phyloP scores from a whole-genome alignment of 805 yeast genomes.

The Wickerhamomyces silvicola region DNA sequence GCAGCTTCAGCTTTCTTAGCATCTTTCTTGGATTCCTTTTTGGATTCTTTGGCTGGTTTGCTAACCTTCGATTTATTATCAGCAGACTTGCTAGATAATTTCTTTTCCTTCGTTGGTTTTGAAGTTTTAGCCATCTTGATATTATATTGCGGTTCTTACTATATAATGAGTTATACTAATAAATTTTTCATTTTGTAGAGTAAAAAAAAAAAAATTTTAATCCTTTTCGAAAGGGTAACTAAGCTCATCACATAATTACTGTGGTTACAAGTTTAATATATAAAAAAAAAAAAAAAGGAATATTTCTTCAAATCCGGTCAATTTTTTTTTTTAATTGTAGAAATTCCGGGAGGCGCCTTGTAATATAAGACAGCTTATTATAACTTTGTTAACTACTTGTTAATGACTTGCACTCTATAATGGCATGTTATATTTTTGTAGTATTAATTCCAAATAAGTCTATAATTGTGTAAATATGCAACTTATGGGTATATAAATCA shows the following conservation, averaged over 20 bases:
- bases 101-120: slow-evolving; percentile 12
- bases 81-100: slow-evolving; percentile 10
- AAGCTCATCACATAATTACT: slow-evolving; percentile 16
- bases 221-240: neutral
- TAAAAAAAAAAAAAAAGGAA: too few relatives aligned
- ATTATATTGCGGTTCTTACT: neutral
- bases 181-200: slow-evolving; percentile 2
- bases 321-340: slow-evolving; percentile 12
- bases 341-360: too few relatives aligned
- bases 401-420: too few relatives aligned
- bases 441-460: too few relatives aligned
- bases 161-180: neutral
- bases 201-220: slow-evolving; percentile 1
- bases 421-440: too few relatives aligned
- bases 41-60: slow-evolving; percentile 21
- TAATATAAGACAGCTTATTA: too few relatives aligned
- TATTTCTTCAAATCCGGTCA: too few relatives aligned
- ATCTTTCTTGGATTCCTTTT: slow-evolving; percentile 22
- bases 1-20: slow-evolving; percentile 24
- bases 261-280: slow-evolving; percentile 6
- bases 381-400: too few relatives aligned
- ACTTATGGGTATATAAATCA: too few relatives aligned
- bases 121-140: slow-evolving; percentile 19
- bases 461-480: too few relatives aligned
- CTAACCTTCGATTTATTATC: slow-evolving; percentile 19